These are phyloP conservation scores for Jimgerdemannia lactiflua DNA, from an alignment of 192 early-diverging fungal species.

Conservation along the genomic window DNA sequence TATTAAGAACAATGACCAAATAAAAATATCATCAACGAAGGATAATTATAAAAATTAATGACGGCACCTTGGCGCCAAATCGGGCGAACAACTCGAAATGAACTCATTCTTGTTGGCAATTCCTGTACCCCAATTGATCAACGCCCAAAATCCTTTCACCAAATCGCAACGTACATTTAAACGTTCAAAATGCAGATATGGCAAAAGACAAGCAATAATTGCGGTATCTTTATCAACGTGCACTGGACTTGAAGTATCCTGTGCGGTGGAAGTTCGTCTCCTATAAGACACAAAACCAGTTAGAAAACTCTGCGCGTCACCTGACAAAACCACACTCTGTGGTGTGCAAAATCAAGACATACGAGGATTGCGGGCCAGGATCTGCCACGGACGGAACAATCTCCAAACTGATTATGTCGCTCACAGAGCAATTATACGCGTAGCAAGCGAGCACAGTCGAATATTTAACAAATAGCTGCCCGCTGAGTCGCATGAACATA, in stretches of 20 bases:
- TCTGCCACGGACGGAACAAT: slow-evolving; percentile 29
- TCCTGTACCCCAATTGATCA: slow-evolving; percentile 34
- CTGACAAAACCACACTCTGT: neutral
- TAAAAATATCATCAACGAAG: too few relatives aligned
- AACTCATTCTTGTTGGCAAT: slow-evolving; percentile 47
- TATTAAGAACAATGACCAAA: too few relatives aligned
- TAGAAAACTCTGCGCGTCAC: neutral
- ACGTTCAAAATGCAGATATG: slow-evolving; percentile 31
- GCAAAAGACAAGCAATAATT: slow-evolving; percentile 30
- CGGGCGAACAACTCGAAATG: slow-evolving; percentile 39
- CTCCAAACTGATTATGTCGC: slow-evolving; percentile 25
- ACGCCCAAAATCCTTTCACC: slow-evolving; percentile 36
- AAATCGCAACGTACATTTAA: slow-evolving; percentile 40
- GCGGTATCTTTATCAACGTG: slow-evolving; percentile 20
- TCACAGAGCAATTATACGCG: slow-evolving; percentile 35
- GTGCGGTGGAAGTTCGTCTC: slow-evolving; percentile 14
- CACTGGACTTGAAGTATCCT: slow-evolving; percentile 16
- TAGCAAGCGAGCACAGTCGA: slow-evolving; percentile 37
- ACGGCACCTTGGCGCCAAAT: slow-evolving; percentile 35
- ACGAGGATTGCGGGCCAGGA: slow-evolving; percentile 14
- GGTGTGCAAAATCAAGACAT: slow-evolving; percentile 10
- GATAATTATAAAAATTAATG: neutral
- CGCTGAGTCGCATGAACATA: slow-evolving; percentile 6
- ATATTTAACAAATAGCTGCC: slow-evolving; percentile 39
- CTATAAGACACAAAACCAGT: neutral